Percentiles rank a stretch among this genome's conserved stretches.
phyloP scores from a whole-genome alignment of 2,329 filamentous ascomycete species.

The Berkeleyomyces basicola region DNA sequence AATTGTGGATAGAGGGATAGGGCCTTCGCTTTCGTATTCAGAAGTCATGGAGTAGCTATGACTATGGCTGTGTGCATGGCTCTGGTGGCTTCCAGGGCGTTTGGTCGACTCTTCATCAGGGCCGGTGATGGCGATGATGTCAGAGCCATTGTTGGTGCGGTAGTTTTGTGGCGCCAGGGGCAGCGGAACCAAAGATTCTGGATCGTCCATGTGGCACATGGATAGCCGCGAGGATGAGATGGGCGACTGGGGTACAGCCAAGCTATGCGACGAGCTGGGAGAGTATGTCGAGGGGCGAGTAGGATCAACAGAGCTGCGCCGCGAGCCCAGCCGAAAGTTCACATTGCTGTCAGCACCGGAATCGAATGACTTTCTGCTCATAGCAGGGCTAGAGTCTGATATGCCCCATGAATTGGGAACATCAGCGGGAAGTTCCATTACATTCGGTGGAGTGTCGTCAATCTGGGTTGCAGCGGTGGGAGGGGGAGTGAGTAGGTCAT shows the following conservation, averaged over 20 bases:
- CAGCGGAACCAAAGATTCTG: slow-evolving; percentile 37
- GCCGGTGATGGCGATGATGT: slow-evolving; percentile 50
- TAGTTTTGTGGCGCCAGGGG: slow-evolving; percentile 44
- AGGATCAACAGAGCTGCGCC: slow-evolving; percentile 34
- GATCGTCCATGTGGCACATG: slow-evolving; percentile 23
- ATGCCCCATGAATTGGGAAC: slow-evolving; percentile 25
- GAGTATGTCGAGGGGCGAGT: slow-evolving; percentile 21
- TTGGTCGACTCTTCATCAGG: slow-evolving; percentile 39
- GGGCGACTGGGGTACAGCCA: slow-evolving; percentile 20
- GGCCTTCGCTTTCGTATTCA: neutral
- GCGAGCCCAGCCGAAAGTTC: slow-evolving; percentile 28
- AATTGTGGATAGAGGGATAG: slow-evolving; percentile 4
- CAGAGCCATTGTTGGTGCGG: slow-evolving; percentile 39
- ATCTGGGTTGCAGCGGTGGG: neutral
- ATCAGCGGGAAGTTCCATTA: slow-evolving; percentile 42
- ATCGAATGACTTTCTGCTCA: slow-evolving; percentile 38
- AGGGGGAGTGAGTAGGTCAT: slow-evolving; percentile 11
- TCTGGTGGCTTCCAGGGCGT: slow-evolving; percentile 11
- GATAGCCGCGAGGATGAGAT: slow-evolving; percentile 19
- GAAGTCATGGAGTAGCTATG: neutral
- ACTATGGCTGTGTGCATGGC: neutral
- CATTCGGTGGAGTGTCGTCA: slow-evolving; percentile 18
- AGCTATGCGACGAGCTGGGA: slow-evolving; percentile 18
- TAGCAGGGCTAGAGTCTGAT: slow-evolving; percentile 23
- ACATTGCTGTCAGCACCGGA: slow-evolving; percentile 34